Percentiles rank a stretch among this genome's conserved stretches.
Conservation (phyloP, 306 rosid genomes). For the Fragaria vesca region DNA sequence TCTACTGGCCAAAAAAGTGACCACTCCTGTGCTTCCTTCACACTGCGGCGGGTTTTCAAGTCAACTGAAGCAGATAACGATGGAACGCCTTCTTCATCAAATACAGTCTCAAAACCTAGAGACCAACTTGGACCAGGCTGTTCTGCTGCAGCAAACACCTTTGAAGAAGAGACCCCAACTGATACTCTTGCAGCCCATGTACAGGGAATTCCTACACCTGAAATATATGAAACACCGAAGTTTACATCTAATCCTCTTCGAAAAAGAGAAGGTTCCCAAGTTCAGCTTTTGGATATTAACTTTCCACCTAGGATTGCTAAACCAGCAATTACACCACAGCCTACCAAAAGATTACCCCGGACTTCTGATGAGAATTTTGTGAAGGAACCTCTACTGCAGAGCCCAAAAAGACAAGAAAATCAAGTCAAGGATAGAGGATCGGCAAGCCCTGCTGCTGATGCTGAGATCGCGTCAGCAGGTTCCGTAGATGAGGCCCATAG, state of each 20-base stretch:
- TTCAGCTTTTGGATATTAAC: slow-evolving; percentile 88
- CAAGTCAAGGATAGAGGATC: slow-evolving; percentile 33
- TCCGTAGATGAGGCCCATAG: slow-evolving; percentile 71
- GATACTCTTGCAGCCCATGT: slow-evolving; percentile 51
- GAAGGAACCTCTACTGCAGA: slow-evolving; percentile 39
- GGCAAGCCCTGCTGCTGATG: slow-evolving; percentile 34
- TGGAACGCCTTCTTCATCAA: slow-evolving; percentile 77
- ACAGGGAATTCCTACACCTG: slow-evolving; percentile 98
- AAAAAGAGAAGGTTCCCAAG: slow-evolving; percentile 48
- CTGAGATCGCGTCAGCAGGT: slow-evolving; percentile 71
- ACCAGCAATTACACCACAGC: slow-evolving; percentile 36
- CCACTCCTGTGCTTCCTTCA: slow-evolving; percentile 86
- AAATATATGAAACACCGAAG: slow-evolving; percentile 90
- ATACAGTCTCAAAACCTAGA: slow-evolving; percentile 46
- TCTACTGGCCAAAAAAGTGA: slow-evolving; percentile 82
- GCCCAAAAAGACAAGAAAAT: slow-evolving; percentile 41
- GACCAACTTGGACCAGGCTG: slow-evolving; percentile 55
- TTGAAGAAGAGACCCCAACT: slow-evolving; percentile 56
- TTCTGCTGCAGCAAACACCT: slow-evolving; percentile 46
- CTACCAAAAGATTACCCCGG: slow-evolving; percentile 35
- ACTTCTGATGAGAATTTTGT: slow-evolving; percentile 43
- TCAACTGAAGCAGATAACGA: slow-evolving; percentile 61
- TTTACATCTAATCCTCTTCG: slow-evolving; percentile 64
- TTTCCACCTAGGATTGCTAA: slow-evolving; percentile 71
- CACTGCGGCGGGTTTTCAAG: slow-evolving; percentile 79